Evolutionary conservation across 805 yeast genomes (phyloP).

Genomic region (Pichia cephalocereana): DNA sequence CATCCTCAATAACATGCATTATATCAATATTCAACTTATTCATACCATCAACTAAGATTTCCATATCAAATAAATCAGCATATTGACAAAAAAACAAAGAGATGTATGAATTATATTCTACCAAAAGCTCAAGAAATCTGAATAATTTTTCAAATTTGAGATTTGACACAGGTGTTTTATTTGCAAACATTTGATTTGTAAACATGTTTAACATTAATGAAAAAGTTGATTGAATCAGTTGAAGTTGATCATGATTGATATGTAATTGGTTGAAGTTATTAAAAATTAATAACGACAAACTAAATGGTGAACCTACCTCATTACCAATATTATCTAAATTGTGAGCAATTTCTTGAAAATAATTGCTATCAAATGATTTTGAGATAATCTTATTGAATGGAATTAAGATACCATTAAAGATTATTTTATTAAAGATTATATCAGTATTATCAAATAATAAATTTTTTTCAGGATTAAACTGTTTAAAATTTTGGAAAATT

Average conservation of each 20-base stretch:
- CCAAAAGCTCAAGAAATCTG: neutral
- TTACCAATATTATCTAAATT: neutral
- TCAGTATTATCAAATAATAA: neutral
- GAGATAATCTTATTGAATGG: neutral
- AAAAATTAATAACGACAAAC: neutral
- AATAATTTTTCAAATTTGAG: neutral
- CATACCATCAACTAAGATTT: neutral
- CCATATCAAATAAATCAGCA: neutral
- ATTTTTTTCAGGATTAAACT: neutral
- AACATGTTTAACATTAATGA: neutral
- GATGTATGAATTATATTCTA: slow-evolving; percentile 3
- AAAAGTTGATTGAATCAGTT: neutral
- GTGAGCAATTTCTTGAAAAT: neutral
- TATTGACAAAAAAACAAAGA: neutral
- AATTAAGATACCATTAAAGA: neutral
- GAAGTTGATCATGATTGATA: neutral
- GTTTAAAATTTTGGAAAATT: neutral
- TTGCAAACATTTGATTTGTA: neutral
- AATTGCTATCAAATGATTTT: neutral
- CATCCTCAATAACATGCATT: neutral
- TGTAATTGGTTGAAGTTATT: neutral
- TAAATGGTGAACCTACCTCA: neutral
- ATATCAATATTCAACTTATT: neutral
- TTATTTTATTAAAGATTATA: neutral
- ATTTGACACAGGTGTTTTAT: neutral